A percentile compares a stretch with the other conserved stretches of the same genome.
phyloP scores from a whole-genome alignment of 768 basidiomycete species.

The Cystofilobasidium capitatum region DNA sequence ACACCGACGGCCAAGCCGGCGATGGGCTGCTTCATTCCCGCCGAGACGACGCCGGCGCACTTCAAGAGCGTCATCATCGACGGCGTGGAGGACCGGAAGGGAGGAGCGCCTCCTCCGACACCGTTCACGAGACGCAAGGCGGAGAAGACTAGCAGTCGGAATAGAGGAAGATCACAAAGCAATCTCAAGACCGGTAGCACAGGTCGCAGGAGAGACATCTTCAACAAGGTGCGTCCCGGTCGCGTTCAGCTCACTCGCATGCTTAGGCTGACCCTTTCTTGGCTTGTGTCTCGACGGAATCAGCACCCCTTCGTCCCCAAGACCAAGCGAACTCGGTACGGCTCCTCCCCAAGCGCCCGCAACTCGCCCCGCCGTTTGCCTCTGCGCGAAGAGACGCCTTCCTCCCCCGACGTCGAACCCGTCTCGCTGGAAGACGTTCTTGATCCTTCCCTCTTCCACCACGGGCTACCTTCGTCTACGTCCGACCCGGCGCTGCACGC shows the following conservation, averaged over 20 bases:
- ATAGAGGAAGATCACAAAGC: neutral
- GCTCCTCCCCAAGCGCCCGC: neutral
- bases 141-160: neutral
- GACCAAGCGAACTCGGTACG: slow-evolving; percentile 22
- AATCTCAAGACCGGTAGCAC: slow-evolving; percentile 2
- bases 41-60: neutral
- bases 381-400: slow-evolving; percentile 21
- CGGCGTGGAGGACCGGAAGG: slow-evolving; percentile 5
- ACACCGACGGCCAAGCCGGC: neutral
- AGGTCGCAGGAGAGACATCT: neutral
- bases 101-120: slow-evolving; percentile 2
- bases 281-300: neutral
- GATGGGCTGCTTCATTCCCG: slow-evolving; percentile 1
- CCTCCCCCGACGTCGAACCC: slow-evolving; percentile 21
- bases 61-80: slow-evolving; percentile 21
- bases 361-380: slow-evolving; percentile 5
- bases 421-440: slow-evolving; percentile 24
- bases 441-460: slow-evolving; percentile 18
- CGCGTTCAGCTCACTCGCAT: neutral
- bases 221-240: neutral
- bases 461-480: slow-evolving; percentile 5
- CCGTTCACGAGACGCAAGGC: slow-evolving; percentile 16
- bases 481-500: neutral
- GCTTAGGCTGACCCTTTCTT: neutral
- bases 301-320: slow-evolving; percentile 18